Evolutionary conservation across 2,329 filamentous ascomycete species (phyloP), one percentile per base, ranked within the genome.

Genomic region (Pyrenophora teres): DNA sequence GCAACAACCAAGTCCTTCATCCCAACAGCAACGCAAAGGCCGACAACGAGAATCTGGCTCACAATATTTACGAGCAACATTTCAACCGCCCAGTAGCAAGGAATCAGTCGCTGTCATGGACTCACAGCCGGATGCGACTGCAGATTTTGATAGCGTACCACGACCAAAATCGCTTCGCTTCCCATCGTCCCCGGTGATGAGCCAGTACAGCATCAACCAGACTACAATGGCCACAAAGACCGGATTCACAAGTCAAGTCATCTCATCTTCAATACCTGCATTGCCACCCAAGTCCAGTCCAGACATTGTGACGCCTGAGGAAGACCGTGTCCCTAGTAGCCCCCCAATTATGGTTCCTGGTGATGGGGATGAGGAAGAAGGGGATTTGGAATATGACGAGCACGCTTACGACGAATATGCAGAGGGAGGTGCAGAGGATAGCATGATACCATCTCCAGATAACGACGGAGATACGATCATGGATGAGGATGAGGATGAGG

Each of bases 31-130:
- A 18, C 60, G 50, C 21, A 54, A 61, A 13, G 54, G 59, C 3
- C 66, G 64, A 35, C 35, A 48, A 19, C 62, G 52, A 51, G 52
- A 54, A 25, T 46, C 52, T 2, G 52, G 51, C 10, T 65, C 64
- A 3, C 66, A 67, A 8, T 39, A 55, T 27, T 46, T 55, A 35
- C 56, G 46, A 45, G 50, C 38, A 30, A 35, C 52, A 8, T 49
- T 58, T 13, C 60, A 43, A 40, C 59, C 61, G 4, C 59, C 60
- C 23, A 64, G 65, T 40, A 69, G 63, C 46, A 73, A 67, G 39
- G 74, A 75, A 40, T 67, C 62, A 9, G 70, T 75, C 18, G 74
- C 77, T 7, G 68, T 80, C 15, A 76, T 76, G 50, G 74, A 80
- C 50, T 80, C 78, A 13, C 78, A 80, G 46, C 75, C 76, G 9